Evolutionary conservation across 164 flowering plant species (phyloP), one percentile per base, ranked within the genome.

Genomic region (Vitis cinerea): DNA sequence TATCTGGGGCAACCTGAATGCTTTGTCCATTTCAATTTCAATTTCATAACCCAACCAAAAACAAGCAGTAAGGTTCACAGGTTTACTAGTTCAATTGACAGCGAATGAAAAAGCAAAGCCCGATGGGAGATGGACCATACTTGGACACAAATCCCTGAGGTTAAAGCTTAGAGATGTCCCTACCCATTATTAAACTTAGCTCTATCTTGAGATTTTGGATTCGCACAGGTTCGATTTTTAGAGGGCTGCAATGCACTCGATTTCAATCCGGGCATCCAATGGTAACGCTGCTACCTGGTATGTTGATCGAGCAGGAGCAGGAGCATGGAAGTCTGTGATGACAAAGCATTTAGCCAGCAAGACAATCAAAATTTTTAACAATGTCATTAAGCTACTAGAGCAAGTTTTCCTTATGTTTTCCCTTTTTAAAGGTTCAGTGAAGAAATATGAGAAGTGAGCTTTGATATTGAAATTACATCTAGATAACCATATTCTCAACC

Each of bases 201-300:
- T 53, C 62, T 12, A 47, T 15, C 58, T 8, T 8, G 54, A 66
- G 61, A 52, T 13, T 19, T 13, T 12, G 50, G 19, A 62, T 13
- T 23, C 8, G 2, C 30, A 14, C n/a, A 50, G 3, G 9, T 11
- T 10, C 2, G 10, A 29, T 23, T 12, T 17, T 71, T 79, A 81
- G 30, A 90, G 83, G 9, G 85, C 78, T 4, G 99, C 99, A 72
- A 94, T 92, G 91, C 99, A 94, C 71, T 94, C 99, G 15, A 94
- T 92, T 76, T 94, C 99, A 58, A 94, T 79, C 86, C 70, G 88
- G 17, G 98, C 98, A 78, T 85, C 83, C 91, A 88, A 19, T 6
- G 98, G 98, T 71, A 93, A 71, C 52, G 91, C 94, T 50, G 96
- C 98, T 10, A 88, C 98, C 80, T 93, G 93, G 74, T 87, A 93